phyloP scores from a whole-genome alignment of 345 rosid species.

The Salix suchowensis region DNA sequence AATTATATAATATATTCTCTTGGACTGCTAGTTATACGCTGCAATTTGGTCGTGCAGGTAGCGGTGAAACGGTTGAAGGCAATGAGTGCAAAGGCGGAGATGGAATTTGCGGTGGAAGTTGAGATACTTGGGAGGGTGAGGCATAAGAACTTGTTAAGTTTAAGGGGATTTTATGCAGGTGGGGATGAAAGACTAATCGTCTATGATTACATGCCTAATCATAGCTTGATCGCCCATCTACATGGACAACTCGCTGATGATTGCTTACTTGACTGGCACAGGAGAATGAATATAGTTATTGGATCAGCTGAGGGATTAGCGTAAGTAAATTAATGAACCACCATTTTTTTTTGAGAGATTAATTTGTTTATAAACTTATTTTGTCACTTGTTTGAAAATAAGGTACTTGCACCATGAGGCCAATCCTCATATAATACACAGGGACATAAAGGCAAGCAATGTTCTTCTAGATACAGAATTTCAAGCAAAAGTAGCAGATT shows the following conservation, averaged over 20 bases:
- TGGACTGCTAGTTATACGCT: too few species aligned
- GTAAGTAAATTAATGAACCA: conserved; percentile 27
- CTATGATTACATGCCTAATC: conserved; percentile 70
- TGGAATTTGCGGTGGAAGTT: conserved; percentile 69
- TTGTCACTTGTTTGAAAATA: background rate
- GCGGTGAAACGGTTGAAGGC: conserved; percentile 67
- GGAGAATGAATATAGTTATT: conserved; percentile 43
- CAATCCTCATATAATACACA: conserved; percentile 63
- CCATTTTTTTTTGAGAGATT: background rate
- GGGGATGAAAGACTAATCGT: conserved; percentile 65
- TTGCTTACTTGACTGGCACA: conserved; percentile 56
- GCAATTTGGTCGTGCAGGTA: conserved; percentile 26
- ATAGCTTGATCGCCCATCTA: conserved; percentile 55
- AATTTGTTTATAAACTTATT: background rate
- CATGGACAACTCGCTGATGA: conserved; percentile 59
- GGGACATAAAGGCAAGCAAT: conserved; percentile 68
- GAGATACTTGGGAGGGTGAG: conserved; percentile 72
- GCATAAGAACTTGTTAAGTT: conserved; percentile 53
- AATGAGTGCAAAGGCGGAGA: conserved; percentile 64
- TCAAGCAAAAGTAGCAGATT: conserved; percentile 62
- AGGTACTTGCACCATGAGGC: conserved; percentile 70
- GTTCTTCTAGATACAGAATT: conserved; percentile 53
- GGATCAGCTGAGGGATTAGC: conserved; percentile 66
- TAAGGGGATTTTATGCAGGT: conserved; percentile 64
- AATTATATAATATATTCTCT: background rate